phyloP scores from a whole-genome alignment of 2,329 filamentous ascomycete species.

The Aureobasidium sp. region DNA sequence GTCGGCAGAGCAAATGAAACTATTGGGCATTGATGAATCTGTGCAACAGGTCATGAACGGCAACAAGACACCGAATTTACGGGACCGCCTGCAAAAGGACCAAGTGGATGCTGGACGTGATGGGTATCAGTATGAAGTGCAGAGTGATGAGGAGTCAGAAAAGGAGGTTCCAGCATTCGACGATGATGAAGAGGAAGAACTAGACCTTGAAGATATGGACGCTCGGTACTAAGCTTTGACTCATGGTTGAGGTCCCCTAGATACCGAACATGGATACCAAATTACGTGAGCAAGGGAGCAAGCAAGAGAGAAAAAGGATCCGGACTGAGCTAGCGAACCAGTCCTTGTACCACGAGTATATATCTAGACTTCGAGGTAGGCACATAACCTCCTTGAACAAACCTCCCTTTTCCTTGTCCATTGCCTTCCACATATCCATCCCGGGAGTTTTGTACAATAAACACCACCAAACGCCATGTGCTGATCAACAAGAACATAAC shows the following conservation, averaged over 20 bases:
- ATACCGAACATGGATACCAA: background rate
- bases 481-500: background rate
- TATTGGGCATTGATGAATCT: conserved; percentile 25
- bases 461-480: background rate
- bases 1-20: conserved; percentile 33
- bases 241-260: no score
- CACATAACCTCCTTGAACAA: background rate
- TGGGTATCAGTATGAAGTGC: background rate
- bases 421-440: background rate
- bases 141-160: conserved; percentile 7
- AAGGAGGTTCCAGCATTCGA: background rate
- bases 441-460: background rate
- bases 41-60: conserved; percentile 12
- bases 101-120: conserved; percentile 10
- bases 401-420: background rate
- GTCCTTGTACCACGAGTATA: background rate
- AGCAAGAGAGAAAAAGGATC: background rate
- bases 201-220: conserved; percentile 16
- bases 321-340: background rate
- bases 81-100: conserved; percentile 17
- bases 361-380: background rate
- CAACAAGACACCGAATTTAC: conserved; percentile 10
- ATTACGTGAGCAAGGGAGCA: background rate
- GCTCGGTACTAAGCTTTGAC: conserved; percentile 3
- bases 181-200: conserved; percentile 18